Evolutionary conservation across 192 early-diverging fungal genomes (phyloP), one percentile per base, ranked within the genome.

Genomic region (Podila clonocystis): DNA sequence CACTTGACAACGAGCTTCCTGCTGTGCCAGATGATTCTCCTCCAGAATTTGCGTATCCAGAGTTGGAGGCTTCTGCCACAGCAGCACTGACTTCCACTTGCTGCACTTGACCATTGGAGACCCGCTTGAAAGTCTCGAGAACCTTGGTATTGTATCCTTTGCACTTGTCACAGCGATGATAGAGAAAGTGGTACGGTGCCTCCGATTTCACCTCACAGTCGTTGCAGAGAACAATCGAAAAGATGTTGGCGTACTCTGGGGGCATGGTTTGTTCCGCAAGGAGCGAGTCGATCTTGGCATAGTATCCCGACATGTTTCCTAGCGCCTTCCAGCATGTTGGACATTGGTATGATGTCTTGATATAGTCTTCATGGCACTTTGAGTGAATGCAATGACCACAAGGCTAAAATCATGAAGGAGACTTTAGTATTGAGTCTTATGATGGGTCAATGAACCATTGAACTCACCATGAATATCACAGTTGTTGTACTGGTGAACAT

Each of bases 301-400:
- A 99, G 70, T 95, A 94, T 7, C 83, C 83, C 9, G 84, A 84
- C 89, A 96, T 97, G 72, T 97, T 89, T 57, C 92, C 91, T 0
- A 99, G 82, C 26, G 97, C 96, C 72, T 97, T 96, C 72, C 92
- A 89, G 73, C 97, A 99, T 2, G 97, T 94, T 0, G 97, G 97
- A 70, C 97, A 99, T 58, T 97, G 96, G 74, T 97, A 98, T 11
- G 96, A 96, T 11, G 93, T 93, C 67, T 95, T 90, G 50, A 95
- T 90, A 75, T 97, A 93, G 52, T 93, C 88, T 55, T 91, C 83
- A 67, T 96, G 88, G 69, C 97, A 99, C 49, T 85, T 87, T 65
- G 93, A 87, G 82, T 99, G 97, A 60, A 99, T 96, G 68, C 93
- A 91, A 72, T 99, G 97, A 4, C 94, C 93, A 78, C 97, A 99